A percentile compares a stretch with the other conserved stretches of the same genome.
Evolutionary conservation across 352 stramenopile species (phyloP).

Genomic region (Phytophthora rubi): DNA sequence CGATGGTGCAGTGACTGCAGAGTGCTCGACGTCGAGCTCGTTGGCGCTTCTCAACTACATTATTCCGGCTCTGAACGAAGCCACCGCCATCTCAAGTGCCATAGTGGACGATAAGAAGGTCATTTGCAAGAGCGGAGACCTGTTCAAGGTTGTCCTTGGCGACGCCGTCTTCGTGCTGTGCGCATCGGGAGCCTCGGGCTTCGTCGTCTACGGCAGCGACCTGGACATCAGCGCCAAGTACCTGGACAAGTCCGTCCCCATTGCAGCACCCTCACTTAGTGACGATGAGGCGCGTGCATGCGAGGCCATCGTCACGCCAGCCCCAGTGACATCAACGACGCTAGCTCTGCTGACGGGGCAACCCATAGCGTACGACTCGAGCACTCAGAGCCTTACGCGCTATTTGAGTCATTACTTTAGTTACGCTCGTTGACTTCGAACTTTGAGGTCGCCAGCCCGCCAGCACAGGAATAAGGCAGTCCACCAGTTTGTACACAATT

Average conservation of each 20-base stretch:
- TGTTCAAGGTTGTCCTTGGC: conserved; percentile 38
- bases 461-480: conserved; percentile 32
- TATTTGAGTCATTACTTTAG: conserved; percentile 21
- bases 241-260: conserved; percentile 21
- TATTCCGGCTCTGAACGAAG: conserved; percentile 26
- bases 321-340: conserved; percentile 22
- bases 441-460: conserved; percentile 23
- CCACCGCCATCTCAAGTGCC: conserved; percentile 25
- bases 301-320: conserved; percentile 14
- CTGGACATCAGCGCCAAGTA: conserved; percentile 27
- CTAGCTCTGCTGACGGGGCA: conserved; percentile 28
- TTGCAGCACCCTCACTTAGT: conserved; percentile 24
- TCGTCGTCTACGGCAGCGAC: conserved; percentile 33
- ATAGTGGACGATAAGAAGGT: conserved; percentile 18
- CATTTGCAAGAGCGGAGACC: conserved; percentile 28
- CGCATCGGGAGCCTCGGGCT: conserved; percentile 12
- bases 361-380: conserved; percentile 2
- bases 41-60: conserved; percentile 36
- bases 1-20: conserved; percentile 11
- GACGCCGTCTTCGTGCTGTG: conserved; percentile 41
- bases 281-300: conserved; percentile 12
- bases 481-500: conserved; percentile 24
- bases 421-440: conserved; percentile 27
- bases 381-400: conserved; percentile 10
- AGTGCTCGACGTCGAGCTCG: conserved; percentile 27